Percentiles rank a stretch among this genome's conserved stretches.
Conservation (phyloP, 2,329 filamentous ascomycete genomes). For the Penicillium crustosum region DNA sequence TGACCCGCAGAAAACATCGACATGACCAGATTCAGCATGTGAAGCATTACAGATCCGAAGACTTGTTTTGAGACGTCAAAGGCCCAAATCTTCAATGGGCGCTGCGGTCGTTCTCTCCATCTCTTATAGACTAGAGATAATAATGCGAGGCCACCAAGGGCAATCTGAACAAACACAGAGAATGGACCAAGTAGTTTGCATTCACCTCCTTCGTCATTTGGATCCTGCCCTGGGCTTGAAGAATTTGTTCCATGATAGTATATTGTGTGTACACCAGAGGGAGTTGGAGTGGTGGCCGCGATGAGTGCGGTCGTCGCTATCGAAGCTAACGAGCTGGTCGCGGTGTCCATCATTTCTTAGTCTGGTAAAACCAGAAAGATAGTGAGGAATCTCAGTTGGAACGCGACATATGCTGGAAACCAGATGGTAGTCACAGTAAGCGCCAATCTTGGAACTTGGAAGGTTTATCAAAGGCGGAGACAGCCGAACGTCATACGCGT, state of each 20-base stretch:
- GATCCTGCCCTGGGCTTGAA: conserved; percentile 26
- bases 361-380: not conserved
- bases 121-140: conserved; percentile 89
- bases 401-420: conserved; percentile 1
- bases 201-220: conserved; percentile 63
- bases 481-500: conserved; percentile 10
- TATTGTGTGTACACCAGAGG: conserved; percentile 20
- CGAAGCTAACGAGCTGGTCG: conserved; percentile 15
- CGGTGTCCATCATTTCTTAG: conserved; percentile 9
- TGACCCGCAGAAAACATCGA: conserved; percentile 90
- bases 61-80: conserved; percentile 98
- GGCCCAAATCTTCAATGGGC: conserved; percentile 94
- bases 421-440: not conserved
- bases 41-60: conserved; percentile 85
- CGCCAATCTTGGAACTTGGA: not conserved
- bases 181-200: conserved; percentile 88
- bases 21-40: conserved; percentile 92
- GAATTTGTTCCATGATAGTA: conserved; percentile 19
- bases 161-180: conserved; percentile 83
- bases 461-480: conserved; percentile 9
- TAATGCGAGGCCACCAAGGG: conserved; percentile 78
- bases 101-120: conserved; percentile 85
- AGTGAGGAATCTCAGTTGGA: not conserved
- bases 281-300: conserved; percentile 18
- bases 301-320: conserved; percentile 16